phyloP scores from a whole-genome alignment of 2,329 filamentous ascomycete species.

The Penicillium sp. region DNA sequence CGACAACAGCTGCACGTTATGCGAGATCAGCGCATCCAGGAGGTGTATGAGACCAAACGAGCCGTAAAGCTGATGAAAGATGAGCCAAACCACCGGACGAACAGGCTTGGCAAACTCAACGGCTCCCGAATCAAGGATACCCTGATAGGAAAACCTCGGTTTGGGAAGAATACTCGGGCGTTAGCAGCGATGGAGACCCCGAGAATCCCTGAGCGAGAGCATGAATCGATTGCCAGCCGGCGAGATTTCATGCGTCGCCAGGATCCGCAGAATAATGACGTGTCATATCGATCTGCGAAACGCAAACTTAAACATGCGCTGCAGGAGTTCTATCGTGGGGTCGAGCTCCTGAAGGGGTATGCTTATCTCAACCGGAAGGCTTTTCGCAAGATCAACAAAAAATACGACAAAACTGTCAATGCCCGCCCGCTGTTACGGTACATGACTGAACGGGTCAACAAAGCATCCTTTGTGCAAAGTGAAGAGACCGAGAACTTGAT shows the following conservation, averaged over 20 bases:
- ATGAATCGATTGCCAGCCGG: conserved; percentile 30
- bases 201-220: conserved; percentile 31
- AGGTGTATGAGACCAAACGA: conserved; percentile 57
- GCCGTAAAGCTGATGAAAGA: conserved; percentile 21
- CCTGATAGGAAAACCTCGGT: conserved; percentile 46
- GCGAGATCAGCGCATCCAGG: conserved; percentile 76
- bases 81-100: conserved; percentile 19
- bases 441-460: conserved; percentile 88
- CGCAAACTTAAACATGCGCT: conserved; percentile 86
- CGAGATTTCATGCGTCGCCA: conserved; percentile 53
- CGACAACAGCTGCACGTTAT: conserved; percentile 89
- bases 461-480: conserved; percentile 87
- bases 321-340: conserved; percentile 87
- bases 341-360: conserved; percentile 91
- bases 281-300: conserved; percentile 85
- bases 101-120: conserved; percentile 25
- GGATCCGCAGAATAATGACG: conserved; percentile 52
- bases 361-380: conserved; percentile 86
- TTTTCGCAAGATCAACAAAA: conserved; percentile 97
- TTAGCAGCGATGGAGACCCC: conserved; percentile 47
- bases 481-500: conserved; percentile 80
- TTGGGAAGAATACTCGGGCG: conserved; percentile 58
- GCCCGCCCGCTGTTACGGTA: conserved; percentile 75
- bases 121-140: conserved; percentile 38
- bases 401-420: conserved; percentile 89